Conservation (phyloP, 2,329 filamentous ascomycete genomes). For the Hymenoscyphus fraxineus region DNA sequence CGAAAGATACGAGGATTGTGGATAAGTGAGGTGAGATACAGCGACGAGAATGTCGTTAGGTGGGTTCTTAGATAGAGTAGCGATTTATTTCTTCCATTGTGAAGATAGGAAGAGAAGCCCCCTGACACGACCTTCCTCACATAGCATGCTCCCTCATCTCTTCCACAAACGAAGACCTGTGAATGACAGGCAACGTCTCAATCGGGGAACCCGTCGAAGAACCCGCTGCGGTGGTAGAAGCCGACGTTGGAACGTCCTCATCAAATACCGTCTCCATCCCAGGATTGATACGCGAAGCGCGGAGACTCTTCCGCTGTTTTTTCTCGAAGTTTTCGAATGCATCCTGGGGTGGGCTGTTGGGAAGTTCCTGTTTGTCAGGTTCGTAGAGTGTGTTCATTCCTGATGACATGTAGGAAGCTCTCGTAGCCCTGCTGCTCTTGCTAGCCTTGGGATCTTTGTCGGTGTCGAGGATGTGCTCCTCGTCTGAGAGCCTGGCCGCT, state of each 20-base stretch:
- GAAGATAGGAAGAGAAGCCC: background rate
- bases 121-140: background rate
- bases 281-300: background rate
- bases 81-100: background rate
- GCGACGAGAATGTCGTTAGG: no score
- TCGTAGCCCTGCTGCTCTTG: background rate
- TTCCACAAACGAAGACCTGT: background rate
- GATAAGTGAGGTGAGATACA: no score
- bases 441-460: background rate
- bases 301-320: background rate
- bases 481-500: background rate
- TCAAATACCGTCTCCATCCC: background rate
- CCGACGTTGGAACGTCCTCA: background rate
- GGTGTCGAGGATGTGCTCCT: background rate
- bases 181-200: background rate
- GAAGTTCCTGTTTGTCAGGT: background rate
- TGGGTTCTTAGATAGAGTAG: no score
- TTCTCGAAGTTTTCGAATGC: background rate
- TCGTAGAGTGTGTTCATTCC: background rate
- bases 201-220: background rate
- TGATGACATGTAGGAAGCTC: background rate
- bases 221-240: background rate
- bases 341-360: background rate
- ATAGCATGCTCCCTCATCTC: background rate
- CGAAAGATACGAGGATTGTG: no score